Conservation (phyloP, 345 rosid species). For the Triadica sebifera region DNA sequence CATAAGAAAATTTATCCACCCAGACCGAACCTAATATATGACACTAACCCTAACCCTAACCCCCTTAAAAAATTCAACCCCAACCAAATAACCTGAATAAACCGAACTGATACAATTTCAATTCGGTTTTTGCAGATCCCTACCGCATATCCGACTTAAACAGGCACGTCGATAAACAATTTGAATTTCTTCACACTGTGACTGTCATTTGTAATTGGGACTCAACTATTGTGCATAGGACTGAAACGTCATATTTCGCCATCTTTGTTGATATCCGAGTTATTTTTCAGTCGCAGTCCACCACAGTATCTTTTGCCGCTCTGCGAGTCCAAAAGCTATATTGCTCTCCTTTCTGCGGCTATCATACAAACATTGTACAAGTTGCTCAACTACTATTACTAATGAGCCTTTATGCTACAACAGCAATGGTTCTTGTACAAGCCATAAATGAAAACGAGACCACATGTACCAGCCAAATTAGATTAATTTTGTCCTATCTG, state of each 20-base stretch:
- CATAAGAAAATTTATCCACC: too few species aligned
- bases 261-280: neutral
- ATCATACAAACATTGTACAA: neutral
- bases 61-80: too few species aligned
- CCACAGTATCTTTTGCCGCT: neutral
- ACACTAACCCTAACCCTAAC: too few species aligned
- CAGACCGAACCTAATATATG: too few species aligned
- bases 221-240: neutral
- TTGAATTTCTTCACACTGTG: neutral
- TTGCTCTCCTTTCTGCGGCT: neutral
- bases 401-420: neutral
- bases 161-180: neutral
- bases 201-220: neutral
- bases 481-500: neutral
- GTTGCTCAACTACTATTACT: neutral
- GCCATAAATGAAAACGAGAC: neutral
- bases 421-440: neutral
- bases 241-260: slow-evolving; percentile 8
- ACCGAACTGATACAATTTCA: too few species aligned
- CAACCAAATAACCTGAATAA: too few species aligned
- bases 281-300: neutral
- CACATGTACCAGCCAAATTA: neutral
- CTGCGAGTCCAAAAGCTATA: slow-evolving; percentile 1
- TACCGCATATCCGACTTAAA: neutral
- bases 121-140: too few species aligned